phyloP scores from a whole-genome alignment of 2,329 filamentous ascomycete genomes.

The Epichloe gansuensis region DNA sequence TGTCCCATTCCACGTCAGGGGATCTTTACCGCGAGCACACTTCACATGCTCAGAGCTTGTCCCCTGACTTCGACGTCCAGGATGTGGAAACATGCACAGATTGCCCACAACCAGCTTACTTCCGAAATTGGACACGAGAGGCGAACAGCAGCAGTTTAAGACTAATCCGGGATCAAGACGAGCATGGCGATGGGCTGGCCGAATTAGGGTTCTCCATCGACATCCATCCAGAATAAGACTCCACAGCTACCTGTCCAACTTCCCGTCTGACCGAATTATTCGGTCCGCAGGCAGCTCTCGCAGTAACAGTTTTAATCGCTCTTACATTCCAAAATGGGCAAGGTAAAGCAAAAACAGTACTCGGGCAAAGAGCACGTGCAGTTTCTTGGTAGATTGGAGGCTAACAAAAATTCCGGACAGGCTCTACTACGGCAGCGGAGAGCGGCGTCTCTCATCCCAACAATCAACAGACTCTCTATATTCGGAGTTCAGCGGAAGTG shows the following conservation, averaged over 20 bases:
- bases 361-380: conserved; percentile 6
- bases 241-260: conserved; percentile 37
- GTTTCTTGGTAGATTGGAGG: neutral
- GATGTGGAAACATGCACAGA: conserved; percentile 23
- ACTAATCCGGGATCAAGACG: conserved; percentile 46
- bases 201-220: conserved; percentile 40
- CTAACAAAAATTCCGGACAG: conserved; percentile 19
- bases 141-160: conserved; percentile 24
- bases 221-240: conserved; percentile 42
- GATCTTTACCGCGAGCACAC: conserved; percentile 34
- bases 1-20: conserved; percentile 31
- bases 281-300: conserved; percentile 40
- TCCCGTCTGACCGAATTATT: conserved; percentile 38
- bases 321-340: conserved; percentile 42
- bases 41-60: neutral
- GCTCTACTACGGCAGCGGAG: conserved; percentile 60
- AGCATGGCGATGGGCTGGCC: conserved; percentile 51
- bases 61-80: neutral
- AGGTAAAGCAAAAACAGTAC: conserved; percentile 28
- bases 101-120: conserved; percentile 32
- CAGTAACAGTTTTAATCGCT: conserved; percentile 31
- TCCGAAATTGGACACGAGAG: conserved; percentile 25
- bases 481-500: conserved; percentile 36
- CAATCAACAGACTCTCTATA: conserved; percentile 33
- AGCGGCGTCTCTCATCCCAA: conserved; percentile 34